These are phyloP conservation scores for Stylonectria norvegica DNA, from an alignment of 2,329 filamentous ascomycete species.

Conservation along the genomic window DNA sequence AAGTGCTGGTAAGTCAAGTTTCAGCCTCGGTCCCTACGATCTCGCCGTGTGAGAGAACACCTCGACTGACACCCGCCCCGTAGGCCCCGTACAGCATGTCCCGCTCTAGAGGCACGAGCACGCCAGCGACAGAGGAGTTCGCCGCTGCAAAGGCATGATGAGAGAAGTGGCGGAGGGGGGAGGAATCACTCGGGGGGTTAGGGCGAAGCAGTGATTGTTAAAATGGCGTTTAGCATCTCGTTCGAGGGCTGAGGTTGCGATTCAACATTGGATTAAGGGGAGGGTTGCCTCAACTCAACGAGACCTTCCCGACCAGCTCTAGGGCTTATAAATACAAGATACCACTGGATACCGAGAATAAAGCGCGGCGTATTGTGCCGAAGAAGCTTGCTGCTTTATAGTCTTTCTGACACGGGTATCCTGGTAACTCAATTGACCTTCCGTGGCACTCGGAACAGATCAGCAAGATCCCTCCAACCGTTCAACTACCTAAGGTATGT, in stretches of 20 bases:
- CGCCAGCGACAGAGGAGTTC: conserved; percentile 48
- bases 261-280: too few species aligned
- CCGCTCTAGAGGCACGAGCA: conserved; percentile 58
- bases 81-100: conserved; percentile 73
- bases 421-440: too few species aligned
- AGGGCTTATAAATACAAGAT: background rate
- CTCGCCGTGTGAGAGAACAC: too few species aligned
- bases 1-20: conserved; percentile 70
- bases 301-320: too few species aligned
- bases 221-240: background rate
- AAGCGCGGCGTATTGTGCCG: too few species aligned
- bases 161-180: background rate
- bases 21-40: background rate
- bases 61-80: background rate
- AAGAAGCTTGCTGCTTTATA: too few species aligned
- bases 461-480: too few species aligned
- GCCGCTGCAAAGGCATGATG: conserved; percentile 25
- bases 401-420: too few species aligned
- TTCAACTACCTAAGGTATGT: too few species aligned
- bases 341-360: background rate
- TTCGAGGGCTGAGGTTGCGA: too few species aligned
- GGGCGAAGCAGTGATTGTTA: background rate
- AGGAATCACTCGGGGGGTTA: background rate
- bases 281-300: too few species aligned
- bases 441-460: too few species aligned